Evolutionary conservation across 2,329 filamentous ascomycete species (phyloP).

Genomic region (Grosmannia penicillata): DNA sequence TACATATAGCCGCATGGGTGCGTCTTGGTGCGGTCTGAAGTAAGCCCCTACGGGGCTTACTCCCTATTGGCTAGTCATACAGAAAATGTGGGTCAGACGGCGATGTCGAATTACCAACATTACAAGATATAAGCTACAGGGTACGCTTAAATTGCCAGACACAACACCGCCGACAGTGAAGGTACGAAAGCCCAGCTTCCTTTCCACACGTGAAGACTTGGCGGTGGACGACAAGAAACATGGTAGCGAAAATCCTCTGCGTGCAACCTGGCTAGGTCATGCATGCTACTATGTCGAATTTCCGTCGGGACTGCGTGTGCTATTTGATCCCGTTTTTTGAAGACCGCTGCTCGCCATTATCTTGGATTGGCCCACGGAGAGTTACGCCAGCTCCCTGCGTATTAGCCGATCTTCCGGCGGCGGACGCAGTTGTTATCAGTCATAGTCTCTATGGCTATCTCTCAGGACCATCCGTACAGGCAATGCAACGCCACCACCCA

Average conservation of each 20-base stretch:
- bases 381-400: conserved; percentile 66
- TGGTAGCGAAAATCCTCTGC: conserved; percentile 32
- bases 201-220: too few species aligned
- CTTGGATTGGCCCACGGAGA: conserved; percentile 56
- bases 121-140: conserved; percentile 15
- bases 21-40: too few species aligned
- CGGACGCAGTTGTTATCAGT: conserved; percentile 68
- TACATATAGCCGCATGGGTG: too few species aligned
- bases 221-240: conserved; percentile 17
- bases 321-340: conserved; percentile 94
- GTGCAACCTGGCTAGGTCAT: conserved; percentile 90
- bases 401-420: conserved; percentile 59
- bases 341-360: conserved; percentile 65
- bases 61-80: too few species aligned
- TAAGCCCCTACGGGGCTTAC: too few species aligned
- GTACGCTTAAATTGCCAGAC: conserved; percentile 35
- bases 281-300: conserved; percentile 91
- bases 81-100: too few species aligned
- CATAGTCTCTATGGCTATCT: conserved; percentile 93
- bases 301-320: conserved; percentile 67
- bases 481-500: conserved; percentile 57
- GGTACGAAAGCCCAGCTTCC: conserved; percentile 52
- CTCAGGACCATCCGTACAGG: conserved; percentile 57
- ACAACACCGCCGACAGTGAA: conserved; percentile 50
- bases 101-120: too few species aligned